These are phyloP conservation scores for Cyclotella atomus DNA, from an alignment of 108 stramenopile genomes.

Conservation along the genomic window DNA sequence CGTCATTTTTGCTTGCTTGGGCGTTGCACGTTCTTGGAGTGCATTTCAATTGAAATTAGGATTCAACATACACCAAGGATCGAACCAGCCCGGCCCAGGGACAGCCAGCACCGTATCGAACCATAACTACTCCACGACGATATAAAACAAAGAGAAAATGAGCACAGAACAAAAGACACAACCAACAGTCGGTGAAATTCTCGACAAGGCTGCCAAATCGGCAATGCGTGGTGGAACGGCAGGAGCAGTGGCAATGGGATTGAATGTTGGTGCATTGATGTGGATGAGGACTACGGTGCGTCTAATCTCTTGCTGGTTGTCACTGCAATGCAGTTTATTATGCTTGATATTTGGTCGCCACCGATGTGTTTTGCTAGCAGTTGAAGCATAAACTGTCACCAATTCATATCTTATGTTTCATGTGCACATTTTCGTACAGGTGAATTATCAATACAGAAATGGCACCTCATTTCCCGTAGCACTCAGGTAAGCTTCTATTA, in stretches of 20 bases:
- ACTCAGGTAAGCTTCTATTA: conserved; percentile 38
- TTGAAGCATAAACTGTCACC: too few species aligned
- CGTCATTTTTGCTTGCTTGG: too few species aligned
- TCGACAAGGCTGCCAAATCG: conserved; percentile 66
- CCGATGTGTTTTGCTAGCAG: too few species aligned
- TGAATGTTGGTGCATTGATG: conserved; percentile 90
- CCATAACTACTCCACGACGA: too few species aligned
- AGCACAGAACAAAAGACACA: conserved; percentile 43
- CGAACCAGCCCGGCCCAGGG: too few species aligned
- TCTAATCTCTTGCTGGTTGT: background rate
- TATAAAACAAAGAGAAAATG: too few species aligned
- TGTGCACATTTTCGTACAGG: too few species aligned
- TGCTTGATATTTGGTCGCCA: background rate
- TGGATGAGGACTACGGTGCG: conserved; percentile 84
- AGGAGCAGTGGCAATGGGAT: conserved; percentile 87
- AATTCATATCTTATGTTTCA: too few species aligned
- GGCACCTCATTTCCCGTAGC: conserved; percentile 92
- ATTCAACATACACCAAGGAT: too few species aligned
- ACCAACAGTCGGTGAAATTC: conserved; percentile 60
- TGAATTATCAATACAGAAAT: conserved; percentile 99
- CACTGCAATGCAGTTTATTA: background rate
- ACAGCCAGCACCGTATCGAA: too few species aligned
- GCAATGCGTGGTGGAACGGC: conserved; percentile 87
- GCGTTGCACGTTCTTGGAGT: too few species aligned
- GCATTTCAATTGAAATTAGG: too few species aligned